Evolutionary conservation across 306 rosid genomes (phyloP).

Genomic region (Glycyrrhiza uralensis): DNA sequence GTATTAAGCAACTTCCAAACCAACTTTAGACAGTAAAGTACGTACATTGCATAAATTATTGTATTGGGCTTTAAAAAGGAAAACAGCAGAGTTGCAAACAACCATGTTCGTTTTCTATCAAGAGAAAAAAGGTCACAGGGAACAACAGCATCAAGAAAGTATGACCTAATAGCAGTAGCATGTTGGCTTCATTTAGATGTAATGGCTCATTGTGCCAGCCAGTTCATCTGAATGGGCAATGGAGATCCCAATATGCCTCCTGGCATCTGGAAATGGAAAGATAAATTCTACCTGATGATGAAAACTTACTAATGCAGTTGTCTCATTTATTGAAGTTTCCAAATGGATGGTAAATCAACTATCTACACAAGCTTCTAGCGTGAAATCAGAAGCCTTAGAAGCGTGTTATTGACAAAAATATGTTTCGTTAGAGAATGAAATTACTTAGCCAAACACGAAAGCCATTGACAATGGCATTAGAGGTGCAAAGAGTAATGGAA

Average conservation of each 20-base stretch:
- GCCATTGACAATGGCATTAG: too few species aligned
- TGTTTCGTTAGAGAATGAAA: not conserved
- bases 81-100: constrained; percentile 2
- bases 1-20: constrained; percentile 94
- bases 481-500: constrained; percentile 10
- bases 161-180: not conserved
- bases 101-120: not conserved
- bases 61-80: not conserved
- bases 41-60: constrained; percentile 21
- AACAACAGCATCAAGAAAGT: constrained; percentile 7
- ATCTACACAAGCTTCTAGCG: constrained; percentile 4
- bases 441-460: too few species aligned
- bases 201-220: constrained; percentile 4
- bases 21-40: constrained; percentile 54
- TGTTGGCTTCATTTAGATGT: constrained; percentile 13
- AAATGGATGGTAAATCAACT: not conserved
- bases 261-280: not conserved
- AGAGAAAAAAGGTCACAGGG: not conserved
- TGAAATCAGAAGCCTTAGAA: not conserved
- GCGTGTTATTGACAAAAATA: not conserved
- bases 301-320: not conserved
- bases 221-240: not conserved
- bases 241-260: constrained; percentile 11
- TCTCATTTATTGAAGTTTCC: constrained; percentile 6
- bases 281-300: not conserved